These are phyloP conservation scores for Lodderomyces margitis DNA, from an alignment of 1,139 yeast genomes.

Conservation along the genomic window DNA sequence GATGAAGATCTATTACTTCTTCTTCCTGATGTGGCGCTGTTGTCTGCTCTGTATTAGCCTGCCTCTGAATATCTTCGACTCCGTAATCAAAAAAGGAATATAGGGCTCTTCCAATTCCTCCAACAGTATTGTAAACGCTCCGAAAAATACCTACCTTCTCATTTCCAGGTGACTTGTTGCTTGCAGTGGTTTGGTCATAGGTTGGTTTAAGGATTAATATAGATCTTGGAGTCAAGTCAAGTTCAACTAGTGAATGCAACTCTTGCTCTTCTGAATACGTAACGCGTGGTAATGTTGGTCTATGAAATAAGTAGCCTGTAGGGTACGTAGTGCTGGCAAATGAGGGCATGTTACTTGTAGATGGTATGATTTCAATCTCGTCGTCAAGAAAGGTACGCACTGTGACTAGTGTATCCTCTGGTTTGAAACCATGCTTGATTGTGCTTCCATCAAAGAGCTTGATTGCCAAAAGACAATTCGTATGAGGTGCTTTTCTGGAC, in stretches of 20 bases:
- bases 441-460: slow-evolving; percentile 57
- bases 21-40: slow-evolving; percentile 1
- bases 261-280: slow-evolving; percentile 54
- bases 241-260: slow-evolving; percentile 39
- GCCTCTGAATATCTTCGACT: slow-evolving; percentile 19
- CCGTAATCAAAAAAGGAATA: slow-evolving; percentile 47
- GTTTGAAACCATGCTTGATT: slow-evolving; percentile 40
- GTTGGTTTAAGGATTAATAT: slow-evolving; percentile 63
- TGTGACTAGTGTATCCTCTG: slow-evolving; percentile 43
- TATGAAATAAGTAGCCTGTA: slow-evolving; percentile 36
- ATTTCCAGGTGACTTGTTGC: slow-evolving; percentile 13
- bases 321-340: slow-evolving; percentile 38
- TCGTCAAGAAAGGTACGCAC: slow-evolving; percentile 65
- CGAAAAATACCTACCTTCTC: slow-evolving; percentile 18
- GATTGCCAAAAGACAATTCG: slow-evolving; percentile 44
- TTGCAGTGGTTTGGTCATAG: slow-evolving; percentile 26
- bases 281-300: slow-evolving; percentile 36
- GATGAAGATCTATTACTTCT: slow-evolving; percentile 5
- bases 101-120: slow-evolving; percentile 29
- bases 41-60: not conserved
- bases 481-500: not conserved
- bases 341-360: slow-evolving; percentile 30
- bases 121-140: slow-evolving; percentile 16
- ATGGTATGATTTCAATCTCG: slow-evolving; percentile 33
- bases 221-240: slow-evolving; percentile 63